A percentile compares a stretch with the other conserved stretches of the same genome.
Conservation (phyloP, 176 grass and related monocot species). For the Hordeum marinum region DNA sequence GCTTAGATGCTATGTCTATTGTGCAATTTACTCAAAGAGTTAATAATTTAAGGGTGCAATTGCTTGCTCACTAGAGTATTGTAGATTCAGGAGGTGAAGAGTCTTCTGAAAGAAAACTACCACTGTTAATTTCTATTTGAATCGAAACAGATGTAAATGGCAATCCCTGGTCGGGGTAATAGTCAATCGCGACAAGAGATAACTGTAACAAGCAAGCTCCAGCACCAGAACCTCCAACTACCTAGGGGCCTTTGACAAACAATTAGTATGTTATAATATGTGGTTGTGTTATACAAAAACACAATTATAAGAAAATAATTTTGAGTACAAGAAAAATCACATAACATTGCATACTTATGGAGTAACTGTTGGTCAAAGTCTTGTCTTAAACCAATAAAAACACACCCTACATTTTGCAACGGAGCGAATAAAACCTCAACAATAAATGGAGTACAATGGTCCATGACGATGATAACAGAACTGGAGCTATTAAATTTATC, state of each 20-base stretch:
- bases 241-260: not conserved
- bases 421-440: not conserved
- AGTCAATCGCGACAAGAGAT: not conserved
- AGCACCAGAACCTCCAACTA: not conserved
- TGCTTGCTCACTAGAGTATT: not conserved
- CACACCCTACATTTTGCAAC: not conserved
- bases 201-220: not conserved
- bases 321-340: not conserved
- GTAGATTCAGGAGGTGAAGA: not conserved
- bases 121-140: not conserved
- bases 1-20: not conserved
- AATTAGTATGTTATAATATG: not conserved
- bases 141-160: not conserved
- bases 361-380: not conserved
- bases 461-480: not conserved
- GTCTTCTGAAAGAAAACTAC: not conserved
- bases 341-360: not conserved
- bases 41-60: not conserved
- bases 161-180: not conserved
- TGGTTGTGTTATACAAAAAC: slow-evolving; percentile 1
- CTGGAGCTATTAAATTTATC: not conserved
- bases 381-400: not conserved
- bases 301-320: not conserved
- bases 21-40: not conserved
- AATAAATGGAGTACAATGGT: not conserved